phyloP scores from a whole-genome alignment of 768 basidiomycete species.

The Gelatoporia subvermispora region DNA sequence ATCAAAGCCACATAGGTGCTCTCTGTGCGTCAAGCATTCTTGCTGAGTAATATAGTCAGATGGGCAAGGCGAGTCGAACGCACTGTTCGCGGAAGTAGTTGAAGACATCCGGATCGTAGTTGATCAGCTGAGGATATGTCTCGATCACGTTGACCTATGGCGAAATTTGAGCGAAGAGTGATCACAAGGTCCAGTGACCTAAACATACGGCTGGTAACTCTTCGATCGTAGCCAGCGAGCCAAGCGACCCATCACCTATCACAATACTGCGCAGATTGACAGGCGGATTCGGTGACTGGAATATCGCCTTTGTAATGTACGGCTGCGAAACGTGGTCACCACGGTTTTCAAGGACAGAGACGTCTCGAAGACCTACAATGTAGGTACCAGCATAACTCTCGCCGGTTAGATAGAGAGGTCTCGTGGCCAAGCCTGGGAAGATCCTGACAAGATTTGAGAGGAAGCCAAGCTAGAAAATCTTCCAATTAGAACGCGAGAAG shows the following conservation, averaged over 20 bases:
- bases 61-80: constrained; percentile 18
- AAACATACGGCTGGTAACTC: constrained; percentile 27
- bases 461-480: constrained; percentile 53
- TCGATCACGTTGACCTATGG: constrained; percentile 52
- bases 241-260: constrained; percentile 64
- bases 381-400: constrained; percentile 74
- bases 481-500: neutral
- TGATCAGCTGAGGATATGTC: constrained; percentile 71
- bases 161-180: neutral
- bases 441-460: constrained; percentile 64
- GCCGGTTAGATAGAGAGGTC: constrained; percentile 63
- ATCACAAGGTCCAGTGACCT: constrained; percentile 28
- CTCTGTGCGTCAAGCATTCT: constrained; percentile 35
- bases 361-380: constrained; percentile 50
- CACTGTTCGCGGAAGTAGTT: constrained; percentile 67
- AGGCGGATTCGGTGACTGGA: constrained; percentile 54
- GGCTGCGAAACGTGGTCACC: constrained; percentile 52
- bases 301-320: constrained; percentile 69
- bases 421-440: constrained; percentile 59
- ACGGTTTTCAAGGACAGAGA: constrained; percentile 50
- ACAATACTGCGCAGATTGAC: constrained; percentile 62
- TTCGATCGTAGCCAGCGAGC: constrained; percentile 9
- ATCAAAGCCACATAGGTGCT: constrained; percentile 59
- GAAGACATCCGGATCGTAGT: constrained; percentile 60
- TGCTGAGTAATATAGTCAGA: neutral